A percentile compares a stretch with the other conserved stretches of the same genome.
Evolutionary conservation across 768 basidiomycete species (phyloP).

Genomic region (Kwoniella sp.): DNA sequence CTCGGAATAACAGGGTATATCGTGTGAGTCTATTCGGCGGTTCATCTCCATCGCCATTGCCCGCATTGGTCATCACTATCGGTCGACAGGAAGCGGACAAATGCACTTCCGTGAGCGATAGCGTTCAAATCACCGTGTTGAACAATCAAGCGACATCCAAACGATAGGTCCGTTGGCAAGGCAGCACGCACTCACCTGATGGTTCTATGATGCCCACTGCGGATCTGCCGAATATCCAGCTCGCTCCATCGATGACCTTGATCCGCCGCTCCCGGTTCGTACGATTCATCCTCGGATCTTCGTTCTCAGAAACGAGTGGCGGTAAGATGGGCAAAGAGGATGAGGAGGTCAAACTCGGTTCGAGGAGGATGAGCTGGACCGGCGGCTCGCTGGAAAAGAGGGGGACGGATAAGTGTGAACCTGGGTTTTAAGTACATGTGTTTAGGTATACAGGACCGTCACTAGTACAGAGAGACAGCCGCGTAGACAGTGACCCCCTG

Average conservation of each 20-base stretch:
- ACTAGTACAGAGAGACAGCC: no score
- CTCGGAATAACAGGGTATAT: background rate
- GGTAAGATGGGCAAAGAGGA: slow-evolving; percentile 38
- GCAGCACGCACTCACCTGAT: slow-evolving; percentile 12
- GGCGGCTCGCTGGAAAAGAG: slow-evolving; percentile 19
- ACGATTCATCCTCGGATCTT: slow-evolving; percentile 23
- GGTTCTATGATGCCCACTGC: slow-evolving; percentile 32
- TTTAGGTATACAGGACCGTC: no score
- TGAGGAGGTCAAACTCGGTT: slow-evolving; percentile 28
- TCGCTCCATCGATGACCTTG: slow-evolving; percentile 26
- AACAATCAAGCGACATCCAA: no score
- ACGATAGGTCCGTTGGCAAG: background rate
- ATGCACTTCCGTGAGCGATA: background rate
- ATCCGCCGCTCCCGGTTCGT: slow-evolving; percentile 32
- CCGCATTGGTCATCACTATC: background rate
- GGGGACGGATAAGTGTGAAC: background rate
- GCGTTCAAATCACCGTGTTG: no score
- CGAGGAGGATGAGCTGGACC: slow-evolving; percentile 39
- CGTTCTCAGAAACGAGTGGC: slow-evolving; percentile 9
- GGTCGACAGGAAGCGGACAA: no score
- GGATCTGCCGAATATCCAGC: slow-evolving; percentile 31
- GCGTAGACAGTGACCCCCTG: no score
- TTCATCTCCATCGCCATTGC: no score
- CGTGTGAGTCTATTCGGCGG: background rate
- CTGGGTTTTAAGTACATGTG: no score